Percentiles rank a stretch among this genome's conserved stretches.
These are phyloP conservation scores for Globisporangium mamillatum DNA, from an alignment of 352 stramenopile genomes.

Conservation along the genomic window DNA sequence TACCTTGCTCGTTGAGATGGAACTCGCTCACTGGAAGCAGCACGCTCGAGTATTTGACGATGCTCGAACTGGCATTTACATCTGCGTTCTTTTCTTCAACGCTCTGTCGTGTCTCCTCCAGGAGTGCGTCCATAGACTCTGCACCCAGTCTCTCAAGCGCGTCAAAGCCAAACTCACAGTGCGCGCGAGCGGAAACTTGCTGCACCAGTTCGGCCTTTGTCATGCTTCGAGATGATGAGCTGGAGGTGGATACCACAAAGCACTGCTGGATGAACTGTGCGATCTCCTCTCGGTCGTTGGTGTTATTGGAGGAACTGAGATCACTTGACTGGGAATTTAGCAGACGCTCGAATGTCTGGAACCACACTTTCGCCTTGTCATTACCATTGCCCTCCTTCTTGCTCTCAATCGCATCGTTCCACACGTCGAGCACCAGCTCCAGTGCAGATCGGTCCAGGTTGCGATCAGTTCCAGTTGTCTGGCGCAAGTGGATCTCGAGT, in stretches of 20 bases:
- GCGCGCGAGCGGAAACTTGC: slow-evolving; percentile 5
- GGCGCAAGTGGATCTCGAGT: slow-evolving; percentile 28
- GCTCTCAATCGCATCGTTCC: slow-evolving; percentile 10
- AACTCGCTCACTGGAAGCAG: slow-evolving; percentile 16
- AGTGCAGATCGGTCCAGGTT: slow-evolving; percentile 5
- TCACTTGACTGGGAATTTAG: neutral
- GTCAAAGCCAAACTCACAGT: slow-evolving; percentile 16
- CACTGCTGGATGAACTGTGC: slow-evolving; percentile 17
- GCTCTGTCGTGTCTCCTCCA: slow-evolving; percentile 16
- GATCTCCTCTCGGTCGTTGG: slow-evolving; percentile 7
- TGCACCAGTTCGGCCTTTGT: slow-evolving; percentile 5
- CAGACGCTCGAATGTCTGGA: slow-evolving; percentile 8
- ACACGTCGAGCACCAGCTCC: slow-evolving; percentile 18
- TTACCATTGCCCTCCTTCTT: neutral
- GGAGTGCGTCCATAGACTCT: slow-evolving; percentile 2
- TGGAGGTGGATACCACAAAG: neutral
- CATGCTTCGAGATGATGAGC: neutral
- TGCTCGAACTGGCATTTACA: slow-evolving; percentile 5
- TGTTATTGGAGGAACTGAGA: neutral
- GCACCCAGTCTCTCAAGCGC: slow-evolving; percentile 5
- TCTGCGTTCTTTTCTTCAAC: slow-evolving; percentile 1
- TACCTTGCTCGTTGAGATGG: neutral
- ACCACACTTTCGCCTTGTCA: slow-evolving; percentile 4
- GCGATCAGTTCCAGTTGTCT: neutral
- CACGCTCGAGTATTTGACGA: slow-evolving; percentile 41